These are phyloP conservation scores for Coleophoma cylindrospora DNA, from an alignment of 2,329 filamentous ascomycete species.

Conservation along the genomic window DNA sequence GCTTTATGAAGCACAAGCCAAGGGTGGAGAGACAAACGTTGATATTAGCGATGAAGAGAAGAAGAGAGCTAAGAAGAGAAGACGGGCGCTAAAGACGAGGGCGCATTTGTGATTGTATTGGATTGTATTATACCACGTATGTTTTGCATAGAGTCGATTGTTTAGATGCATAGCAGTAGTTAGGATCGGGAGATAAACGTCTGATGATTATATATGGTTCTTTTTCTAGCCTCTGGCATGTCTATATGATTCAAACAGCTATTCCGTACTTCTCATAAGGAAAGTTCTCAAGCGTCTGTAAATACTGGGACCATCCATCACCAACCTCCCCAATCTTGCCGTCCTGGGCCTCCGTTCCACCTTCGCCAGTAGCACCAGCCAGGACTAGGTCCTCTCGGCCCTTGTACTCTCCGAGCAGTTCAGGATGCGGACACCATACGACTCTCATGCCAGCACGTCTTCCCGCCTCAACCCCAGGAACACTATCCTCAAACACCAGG, in stretches of 20 bases:
- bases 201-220: too few relatives aligned
- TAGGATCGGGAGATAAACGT: too few relatives aligned
- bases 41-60: constrained; percentile 45
- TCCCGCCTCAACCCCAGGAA: constrained; percentile 87
- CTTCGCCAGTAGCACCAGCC: constrained; percentile 61
- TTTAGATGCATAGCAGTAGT: too few relatives aligned
- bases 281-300: constrained; percentile 45
- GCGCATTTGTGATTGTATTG: constrained; percentile 38
- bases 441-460: constrained; percentile 91
- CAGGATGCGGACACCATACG: constrained; percentile 84
- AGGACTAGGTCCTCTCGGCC: constrained; percentile 78
- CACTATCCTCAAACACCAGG: constrained; percentile 92
- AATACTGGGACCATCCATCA: constrained; percentile 58
- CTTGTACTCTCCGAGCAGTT: constrained; percentile 68
- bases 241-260: constrained; percentile 11
- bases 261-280: constrained; percentile 57
- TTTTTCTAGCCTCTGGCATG: too few relatives aligned
- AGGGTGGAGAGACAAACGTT: constrained; percentile 35
- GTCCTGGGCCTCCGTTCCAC: constrained; percentile 36
- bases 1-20: constrained; percentile 47
- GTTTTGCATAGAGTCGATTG: too few relatives aligned
- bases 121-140: neutral
- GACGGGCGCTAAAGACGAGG: constrained; percentile 41
- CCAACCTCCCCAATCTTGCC: constrained; percentile 52
- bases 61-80: constrained; percentile 41